These are phyloP conservation scores for Coemansia sp. DNA, from an alignment of 192 early-diverging fungal genomes.

Conservation along the genomic window DNA sequence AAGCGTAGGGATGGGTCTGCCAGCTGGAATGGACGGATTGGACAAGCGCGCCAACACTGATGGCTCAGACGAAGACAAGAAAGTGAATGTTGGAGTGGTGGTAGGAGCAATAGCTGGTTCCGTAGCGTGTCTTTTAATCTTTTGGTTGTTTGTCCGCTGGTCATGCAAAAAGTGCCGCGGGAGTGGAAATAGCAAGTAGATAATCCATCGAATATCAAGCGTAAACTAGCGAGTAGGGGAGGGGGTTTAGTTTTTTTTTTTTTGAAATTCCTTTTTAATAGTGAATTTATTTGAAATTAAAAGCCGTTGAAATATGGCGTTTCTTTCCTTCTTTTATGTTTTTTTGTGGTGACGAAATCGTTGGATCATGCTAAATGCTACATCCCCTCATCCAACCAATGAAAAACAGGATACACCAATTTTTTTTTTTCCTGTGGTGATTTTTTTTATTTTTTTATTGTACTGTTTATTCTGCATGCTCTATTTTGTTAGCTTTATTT, in stretches of 20 bases:
- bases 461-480: neutral
- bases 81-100: neutral
- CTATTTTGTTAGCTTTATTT: neutral
- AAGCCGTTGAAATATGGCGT: neutral
- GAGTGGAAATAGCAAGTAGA: neutral
- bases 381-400: too few species aligned
- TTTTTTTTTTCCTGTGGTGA: too few species aligned
- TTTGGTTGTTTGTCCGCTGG: neutral
- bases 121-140: neutral
- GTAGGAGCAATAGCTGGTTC: neutral
- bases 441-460: too few species aligned
- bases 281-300: neutral
- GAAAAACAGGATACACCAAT: too few species aligned
- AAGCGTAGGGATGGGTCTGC: neutral
- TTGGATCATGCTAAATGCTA: neutral
- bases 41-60: neutral
- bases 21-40: neutral
- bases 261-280: neutral
- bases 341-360: neutral
- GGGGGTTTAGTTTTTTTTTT: neutral
- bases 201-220: too few species aligned
- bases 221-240: slow-evolving; percentile 1
- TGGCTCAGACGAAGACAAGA: neutral
- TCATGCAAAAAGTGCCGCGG: neutral
- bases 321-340: neutral